phyloP scores from a whole-genome alignment of 2,329 filamentous ascomycete species.

The Lachnellula willkommii region DNA sequence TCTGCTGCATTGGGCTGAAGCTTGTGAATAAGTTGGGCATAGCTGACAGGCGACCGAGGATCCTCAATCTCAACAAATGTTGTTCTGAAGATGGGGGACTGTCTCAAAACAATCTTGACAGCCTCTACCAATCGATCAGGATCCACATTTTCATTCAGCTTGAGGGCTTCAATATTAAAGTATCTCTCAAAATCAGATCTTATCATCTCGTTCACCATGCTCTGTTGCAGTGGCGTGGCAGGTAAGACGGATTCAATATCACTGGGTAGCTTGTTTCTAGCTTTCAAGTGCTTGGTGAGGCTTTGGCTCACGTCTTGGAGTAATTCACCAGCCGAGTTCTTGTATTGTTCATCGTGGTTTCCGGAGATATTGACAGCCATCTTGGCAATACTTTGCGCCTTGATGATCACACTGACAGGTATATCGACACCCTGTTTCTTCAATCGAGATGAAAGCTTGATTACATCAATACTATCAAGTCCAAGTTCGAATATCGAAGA shows the following conservation, averaged over 20 bases:
- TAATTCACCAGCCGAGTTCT: slow-evolving; percentile 5
- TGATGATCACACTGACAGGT: slow-evolving; percentile 73
- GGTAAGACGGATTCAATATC: slow-evolving; percentile 60
- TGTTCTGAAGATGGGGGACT: slow-evolving; percentile 69
- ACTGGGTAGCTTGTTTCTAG: slow-evolving; percentile 32
- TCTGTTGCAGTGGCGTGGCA: slow-evolving; percentile 78
- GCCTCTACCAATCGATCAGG: slow-evolving; percentile 51
- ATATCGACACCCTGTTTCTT: slow-evolving; percentile 55
- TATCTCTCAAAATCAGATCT: slow-evolving; percentile 69
- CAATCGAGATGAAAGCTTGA: slow-evolving; percentile 73
- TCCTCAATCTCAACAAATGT: slow-evolving; percentile 63
- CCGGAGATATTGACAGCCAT: slow-evolving; percentile 41
- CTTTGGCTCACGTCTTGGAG: slow-evolving; percentile 28
- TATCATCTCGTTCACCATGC: slow-evolving; percentile 78
- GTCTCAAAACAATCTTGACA: slow-evolving; percentile 54
- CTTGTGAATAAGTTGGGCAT: slow-evolving; percentile 49
- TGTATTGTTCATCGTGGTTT: slow-evolving; percentile 6
- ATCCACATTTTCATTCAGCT: slow-evolving; percentile 52
- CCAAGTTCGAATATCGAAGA: slow-evolving; percentile 75
- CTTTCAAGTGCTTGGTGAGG: slow-evolving; percentile 37
- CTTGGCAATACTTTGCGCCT: slow-evolving; percentile 58
- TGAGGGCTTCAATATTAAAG: slow-evolving; percentile 77
- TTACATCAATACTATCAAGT: slow-evolving; percentile 86
- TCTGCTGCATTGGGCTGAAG: not conserved
- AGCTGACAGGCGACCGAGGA: slow-evolving; percentile 48